These are phyloP conservation scores for Arctium lappa DNA, from an alignment of 129 eudicot species.

Conservation along the genomic window DNA sequence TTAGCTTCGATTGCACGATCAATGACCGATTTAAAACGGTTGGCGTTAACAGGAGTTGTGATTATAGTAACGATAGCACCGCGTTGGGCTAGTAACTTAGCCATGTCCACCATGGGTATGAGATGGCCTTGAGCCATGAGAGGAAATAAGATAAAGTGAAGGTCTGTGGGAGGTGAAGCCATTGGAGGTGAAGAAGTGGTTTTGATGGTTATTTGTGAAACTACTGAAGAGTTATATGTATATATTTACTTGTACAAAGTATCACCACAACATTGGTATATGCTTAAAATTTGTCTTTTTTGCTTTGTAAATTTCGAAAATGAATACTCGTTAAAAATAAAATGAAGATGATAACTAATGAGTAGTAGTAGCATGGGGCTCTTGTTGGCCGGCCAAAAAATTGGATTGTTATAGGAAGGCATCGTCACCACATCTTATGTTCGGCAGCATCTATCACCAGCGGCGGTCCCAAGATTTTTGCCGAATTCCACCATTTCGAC, in stretches of 20 bases:
- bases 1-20: conserved; percentile 31
- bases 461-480: too few relatives aligned
- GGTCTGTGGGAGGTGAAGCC: conserved; percentile 23
- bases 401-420: background rate
- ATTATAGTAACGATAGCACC: conserved; percentile 34
- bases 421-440: background rate
- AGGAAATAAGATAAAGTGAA: conserved; percentile 46
- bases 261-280: background rate
- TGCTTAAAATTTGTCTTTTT: background rate
- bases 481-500: too few relatives aligned
- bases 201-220: background rate
- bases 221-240: background rate
- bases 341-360: background rate
- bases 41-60: conserved; percentile 42
- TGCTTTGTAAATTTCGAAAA: conserved; percentile 6
- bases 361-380: background rate
- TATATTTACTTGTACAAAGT: background rate
- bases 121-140: conserved; percentile 54
- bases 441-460: conserved; percentile 10
- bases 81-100: conserved; percentile 41
- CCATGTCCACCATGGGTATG: conserved; percentile 52
- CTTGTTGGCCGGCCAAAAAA: conserved; percentile 14
- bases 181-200: conserved; percentile 2
- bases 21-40: conserved; percentile 26
- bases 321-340: background rate